phyloP scores from a whole-genome alignment of 768 basidiomycete genomes.

The Agrocybe praecox region DNA sequence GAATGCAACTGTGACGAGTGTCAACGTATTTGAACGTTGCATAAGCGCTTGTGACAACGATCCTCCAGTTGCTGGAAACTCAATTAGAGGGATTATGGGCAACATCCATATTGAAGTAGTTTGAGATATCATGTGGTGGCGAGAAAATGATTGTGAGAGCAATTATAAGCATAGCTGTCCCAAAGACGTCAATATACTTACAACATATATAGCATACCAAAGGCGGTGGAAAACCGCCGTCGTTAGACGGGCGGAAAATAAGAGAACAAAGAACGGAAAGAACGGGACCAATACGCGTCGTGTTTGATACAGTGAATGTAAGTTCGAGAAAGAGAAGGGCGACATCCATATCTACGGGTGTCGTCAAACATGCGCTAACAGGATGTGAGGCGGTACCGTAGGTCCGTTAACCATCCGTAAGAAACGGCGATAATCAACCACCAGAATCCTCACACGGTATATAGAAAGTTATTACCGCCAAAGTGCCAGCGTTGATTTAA shows the following conservation, averaged over 20 bases:
- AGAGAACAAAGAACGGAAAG: too few species aligned
- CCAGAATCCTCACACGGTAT: conserved; percentile 64
- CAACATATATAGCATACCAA: conserved; percentile 19
- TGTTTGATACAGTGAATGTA: too few species aligned
- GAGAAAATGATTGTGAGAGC: conserved; percentile 45
- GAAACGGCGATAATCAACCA: conserved; percentile 62
- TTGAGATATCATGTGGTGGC: conserved; percentile 50
- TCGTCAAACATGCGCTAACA: too few species aligned
- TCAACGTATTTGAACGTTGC: conserved; percentile 41
- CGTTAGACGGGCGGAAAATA: too few species aligned
- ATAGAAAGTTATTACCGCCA: conserved; percentile 52
- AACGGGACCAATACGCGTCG: too few species aligned
- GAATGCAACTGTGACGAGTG: conserved; percentile 52
- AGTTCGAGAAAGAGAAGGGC: too few species aligned
- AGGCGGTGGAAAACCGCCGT: too few species aligned
- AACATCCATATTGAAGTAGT: conserved; percentile 73
- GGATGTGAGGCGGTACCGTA: too few species aligned
- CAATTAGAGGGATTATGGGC: conserved; percentile 70
- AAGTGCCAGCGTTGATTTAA: conserved; percentile 45
- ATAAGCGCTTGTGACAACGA: conserved; percentile 52
- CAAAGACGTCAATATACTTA: too few species aligned
- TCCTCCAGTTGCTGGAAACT: conserved; percentile 66
- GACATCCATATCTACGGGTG: too few species aligned
- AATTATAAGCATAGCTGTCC: conserved; percentile 31
- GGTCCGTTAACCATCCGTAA: too few species aligned